Evolutionary conservation across 1,284 basidiomycete species (phyloP).

Genomic region (Tremellales sp.): DNA sequence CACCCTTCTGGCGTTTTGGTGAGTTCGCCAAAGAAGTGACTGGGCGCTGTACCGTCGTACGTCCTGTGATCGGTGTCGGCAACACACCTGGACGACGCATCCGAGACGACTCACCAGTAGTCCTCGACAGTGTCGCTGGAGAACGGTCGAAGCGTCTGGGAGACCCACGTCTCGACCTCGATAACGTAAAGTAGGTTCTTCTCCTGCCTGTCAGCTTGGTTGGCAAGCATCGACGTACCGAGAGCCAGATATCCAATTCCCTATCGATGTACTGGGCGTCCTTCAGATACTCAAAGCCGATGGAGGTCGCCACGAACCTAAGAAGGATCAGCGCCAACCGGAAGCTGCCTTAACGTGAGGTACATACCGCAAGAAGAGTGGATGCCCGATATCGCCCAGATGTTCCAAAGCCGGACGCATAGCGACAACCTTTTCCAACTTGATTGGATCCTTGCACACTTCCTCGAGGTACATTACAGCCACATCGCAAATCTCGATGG

Average conservation of each 20-base stretch:
- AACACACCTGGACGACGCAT: slow-evolving; percentile 9
- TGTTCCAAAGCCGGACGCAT: slow-evolving; percentile 94
- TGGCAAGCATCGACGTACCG: slow-evolving; percentile 55
- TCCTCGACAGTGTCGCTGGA: slow-evolving; percentile 37
- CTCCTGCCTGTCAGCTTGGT: slow-evolving; percentile 21
- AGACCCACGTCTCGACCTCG: slow-evolving; percentile 46
- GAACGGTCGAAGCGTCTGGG: slow-evolving; percentile 42
- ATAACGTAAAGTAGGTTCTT: slow-evolving; percentile 47
- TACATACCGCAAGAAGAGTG: slow-evolving; percentile 75
- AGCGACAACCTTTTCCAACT: slow-evolving; percentile 84
- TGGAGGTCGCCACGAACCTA: slow-evolving; percentile 91
- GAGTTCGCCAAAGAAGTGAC: slow-evolving; percentile 97
- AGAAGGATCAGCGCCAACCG: background rate
- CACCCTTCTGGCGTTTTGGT: slow-evolving; percentile 93
- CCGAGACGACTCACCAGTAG: slow-evolving; percentile 28
- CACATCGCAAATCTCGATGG: slow-evolving; percentile 80
- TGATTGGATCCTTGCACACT: slow-evolving; percentile 76
- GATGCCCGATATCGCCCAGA: slow-evolving; percentile 85
- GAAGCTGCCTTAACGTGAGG: background rate
- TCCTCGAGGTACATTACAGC: slow-evolving; percentile 86
- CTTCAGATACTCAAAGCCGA: slow-evolving; percentile 87
- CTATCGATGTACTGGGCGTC: slow-evolving; percentile 88
- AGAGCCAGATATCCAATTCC: slow-evolving; percentile 94
- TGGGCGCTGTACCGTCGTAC: slow-evolving; percentile 84
- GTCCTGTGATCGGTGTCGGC: slow-evolving; percentile 27